Conservation (phyloP, 805 yeast species). For the Nematodospora valgi region DNA sequence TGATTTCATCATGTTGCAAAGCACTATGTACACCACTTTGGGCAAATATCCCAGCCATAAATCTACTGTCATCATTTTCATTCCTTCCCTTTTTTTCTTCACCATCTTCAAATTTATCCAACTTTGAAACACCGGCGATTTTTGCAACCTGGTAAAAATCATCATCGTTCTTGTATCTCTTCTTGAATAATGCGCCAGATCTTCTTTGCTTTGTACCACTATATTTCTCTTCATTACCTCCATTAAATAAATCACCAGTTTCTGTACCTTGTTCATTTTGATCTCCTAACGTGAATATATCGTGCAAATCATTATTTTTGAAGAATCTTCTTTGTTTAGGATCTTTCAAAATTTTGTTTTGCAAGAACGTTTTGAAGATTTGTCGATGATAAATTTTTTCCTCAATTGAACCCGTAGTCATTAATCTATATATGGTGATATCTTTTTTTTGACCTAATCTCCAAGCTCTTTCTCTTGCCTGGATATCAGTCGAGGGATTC, state of each 20-base stretch:
- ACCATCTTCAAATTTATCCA: slow-evolving; percentile 57
- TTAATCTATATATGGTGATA: slow-evolving; percentile 83
- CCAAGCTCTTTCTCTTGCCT: slow-evolving; percentile 97
- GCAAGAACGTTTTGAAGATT: slow-evolving; percentile 89
- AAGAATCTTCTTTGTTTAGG: slow-evolving; percentile 93
- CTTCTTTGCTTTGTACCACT: slow-evolving; percentile 31
- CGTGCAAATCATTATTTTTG: slow-evolving; percentile 88
- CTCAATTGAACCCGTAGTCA: slow-evolving; percentile 94
- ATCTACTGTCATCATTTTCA: slow-evolving; percentile 50
- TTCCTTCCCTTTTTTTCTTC: slow-evolving; percentile 18
- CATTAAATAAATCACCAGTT: slow-evolving; percentile 61
- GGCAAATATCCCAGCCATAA: slow-evolving; percentile 75
- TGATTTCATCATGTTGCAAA: slow-evolving; percentile 73
- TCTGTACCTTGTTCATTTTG: slow-evolving; percentile 64
- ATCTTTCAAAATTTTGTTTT: slow-evolving; percentile 90
- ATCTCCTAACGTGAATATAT: slow-evolving; percentile 81
- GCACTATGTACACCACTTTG: slow-evolving; percentile 71
- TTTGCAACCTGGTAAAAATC: slow-evolving; percentile 63
- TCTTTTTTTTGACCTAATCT: slow-evolving; percentile 91
- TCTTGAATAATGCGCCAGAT: slow-evolving; percentile 25
- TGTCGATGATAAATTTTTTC: slow-evolving; percentile 97
- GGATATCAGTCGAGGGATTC: slow-evolving; percentile 97
- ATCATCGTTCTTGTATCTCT: slow-evolving; percentile 47
- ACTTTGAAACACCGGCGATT: slow-evolving; percentile 68
- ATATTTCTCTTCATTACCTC: slow-evolving; percentile 36